Evolutionary conservation across 2,329 filamentous ascomycete genomes (phyloP), one percentile per base, ranked within the genome.

Genomic region (Cladobotryum protrusum): DNA sequence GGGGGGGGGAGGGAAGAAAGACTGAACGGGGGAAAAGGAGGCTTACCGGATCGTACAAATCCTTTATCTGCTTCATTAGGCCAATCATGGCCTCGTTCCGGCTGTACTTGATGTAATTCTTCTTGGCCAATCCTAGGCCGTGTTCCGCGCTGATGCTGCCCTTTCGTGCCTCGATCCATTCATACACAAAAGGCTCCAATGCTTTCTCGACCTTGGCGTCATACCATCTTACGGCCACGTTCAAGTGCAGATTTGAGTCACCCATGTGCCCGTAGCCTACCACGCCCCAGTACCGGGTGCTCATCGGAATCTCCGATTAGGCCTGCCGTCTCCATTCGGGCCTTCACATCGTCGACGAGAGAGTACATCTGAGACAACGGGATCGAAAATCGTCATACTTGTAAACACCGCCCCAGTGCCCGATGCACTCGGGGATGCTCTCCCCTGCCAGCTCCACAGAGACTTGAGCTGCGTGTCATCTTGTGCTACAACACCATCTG

Each of bases 191-290:
- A 0, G 95, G 93, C 73, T 99, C 93, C 36, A 99, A 78, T 20
- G 81, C 76, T 68, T 87, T 81, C 72, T 99, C 93, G 20, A 99
- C 89, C 50, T 81, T 76, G 70, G 91, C 87, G 68, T 93, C 89
- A 69, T 93, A 97, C 54, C 85, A 74, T 54, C 91, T 76, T 15
- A 89, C 86, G 1, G 87, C 79, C 33, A 99, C 81, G 69, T 99
- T 99, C 57, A 99, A 76, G 70, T 99, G 95, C 57, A 99, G 71
- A 70, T 99, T 99, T 3, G 87, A 83, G 69, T 99, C 93, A 36
- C 93, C 95, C 91, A 99, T 97, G 68, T 99, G 93, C 33, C 93
- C 93, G 64, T 96, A 99, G 17, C 93, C 93, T 17, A 96, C 82
- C n/a, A 96, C 91, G 51, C 86, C n/a, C 87, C 2, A 95, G 80